Conservation (phyloP, 1,284 basidiomycete species). For the Puccinia novopanici region DNA sequence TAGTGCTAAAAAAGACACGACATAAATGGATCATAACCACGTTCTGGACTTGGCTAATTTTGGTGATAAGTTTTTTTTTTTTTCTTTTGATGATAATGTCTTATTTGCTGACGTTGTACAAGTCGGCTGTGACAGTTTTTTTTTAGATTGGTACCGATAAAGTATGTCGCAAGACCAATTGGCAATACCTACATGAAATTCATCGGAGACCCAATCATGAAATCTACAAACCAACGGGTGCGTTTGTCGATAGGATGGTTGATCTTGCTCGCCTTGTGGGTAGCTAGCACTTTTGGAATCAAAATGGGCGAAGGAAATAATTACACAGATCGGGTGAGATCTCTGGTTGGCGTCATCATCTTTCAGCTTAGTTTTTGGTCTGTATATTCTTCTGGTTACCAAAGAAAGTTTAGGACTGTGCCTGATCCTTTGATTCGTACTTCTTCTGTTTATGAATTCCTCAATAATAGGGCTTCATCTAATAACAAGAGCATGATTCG, state of each 20-base stretch:
- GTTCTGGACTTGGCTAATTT: slow-evolving; percentile 39
- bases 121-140: neutral
- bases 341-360: slow-evolving; percentile 73
- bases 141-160: slow-evolving; percentile 33
- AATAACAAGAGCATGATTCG: slow-evolving; percentile 30
- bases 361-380: slow-evolving; percentile 73
- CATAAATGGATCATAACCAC: slow-evolving; percentile 49
- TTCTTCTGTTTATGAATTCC: neutral
- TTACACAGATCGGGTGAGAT: slow-evolving; percentile 76
- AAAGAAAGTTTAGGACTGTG: too few species aligned
- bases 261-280: slow-evolving; percentile 71
- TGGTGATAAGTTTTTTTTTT: slow-evolving; percentile 27
- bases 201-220: slow-evolving; percentile 15
- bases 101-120: neutral
- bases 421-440: slow-evolving; percentile 54
- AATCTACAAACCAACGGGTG: slow-evolving; percentile 1
- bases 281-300: slow-evolving; percentile 79
- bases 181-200: slow-evolving; percentile 8
- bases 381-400: slow-evolving; percentile 64
- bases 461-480: slow-evolving; percentile 25
- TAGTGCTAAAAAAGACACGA: slow-evolving; percentile 27
- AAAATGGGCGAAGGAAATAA: slow-evolving; percentile 66
- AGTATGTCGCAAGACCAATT: slow-evolving; percentile 4
- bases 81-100: neutral
- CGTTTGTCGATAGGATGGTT: slow-evolving; percentile 56